These are phyloP conservation scores for Colletotrichum eleusines DNA, from an alignment of 2,329 filamentous ascomycete genomes.

Conservation along the genomic window DNA sequence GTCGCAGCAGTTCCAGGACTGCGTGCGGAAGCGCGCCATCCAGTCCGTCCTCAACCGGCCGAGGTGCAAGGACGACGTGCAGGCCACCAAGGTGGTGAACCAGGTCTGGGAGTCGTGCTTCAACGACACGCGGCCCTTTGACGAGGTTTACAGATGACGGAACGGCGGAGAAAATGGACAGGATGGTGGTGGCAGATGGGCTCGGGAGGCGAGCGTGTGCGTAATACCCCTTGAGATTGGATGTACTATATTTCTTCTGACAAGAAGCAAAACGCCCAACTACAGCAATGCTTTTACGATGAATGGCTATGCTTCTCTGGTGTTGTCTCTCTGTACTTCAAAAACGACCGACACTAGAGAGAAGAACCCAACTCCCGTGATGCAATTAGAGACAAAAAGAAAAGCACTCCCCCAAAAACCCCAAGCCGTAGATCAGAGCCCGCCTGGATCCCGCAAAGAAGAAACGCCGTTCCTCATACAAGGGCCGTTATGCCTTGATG, in stretches of 20 bases:
- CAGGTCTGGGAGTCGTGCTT: constrained; percentile 99
- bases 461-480: constrained; percentile 43
- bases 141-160: constrained; percentile 88
- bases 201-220: constrained; percentile 10
- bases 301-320: constrained; percentile 27
- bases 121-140: constrained; percentile 91
- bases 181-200: background rate
- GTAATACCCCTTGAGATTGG: constrained; percentile 39
- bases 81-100: constrained; percentile 90
- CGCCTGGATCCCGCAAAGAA: constrained; percentile 39
- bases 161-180: background rate
- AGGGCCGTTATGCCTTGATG: constrained; percentile 40
- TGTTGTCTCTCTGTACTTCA: constrained; percentile 27
- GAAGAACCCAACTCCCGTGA: constrained; percentile 44
- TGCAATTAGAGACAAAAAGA: constrained; percentile 44
- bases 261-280: constrained; percentile 10
- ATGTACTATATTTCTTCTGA: constrained; percentile 27
- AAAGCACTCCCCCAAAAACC: constrained; percentile 19
- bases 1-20: constrained; percentile 93
- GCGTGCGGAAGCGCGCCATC: constrained; percentile 85
- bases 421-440: constrained; percentile 42
- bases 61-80: constrained; percentile 84
- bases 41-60: constrained; percentile 83
- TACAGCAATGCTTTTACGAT: constrained; percentile 27
- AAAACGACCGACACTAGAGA: constrained; percentile 32